A percentile compares a stretch with the other conserved stretches of the same genome.
Conservation (phyloP, 306 rosid genomes). For the Castanea sativa region DNA sequence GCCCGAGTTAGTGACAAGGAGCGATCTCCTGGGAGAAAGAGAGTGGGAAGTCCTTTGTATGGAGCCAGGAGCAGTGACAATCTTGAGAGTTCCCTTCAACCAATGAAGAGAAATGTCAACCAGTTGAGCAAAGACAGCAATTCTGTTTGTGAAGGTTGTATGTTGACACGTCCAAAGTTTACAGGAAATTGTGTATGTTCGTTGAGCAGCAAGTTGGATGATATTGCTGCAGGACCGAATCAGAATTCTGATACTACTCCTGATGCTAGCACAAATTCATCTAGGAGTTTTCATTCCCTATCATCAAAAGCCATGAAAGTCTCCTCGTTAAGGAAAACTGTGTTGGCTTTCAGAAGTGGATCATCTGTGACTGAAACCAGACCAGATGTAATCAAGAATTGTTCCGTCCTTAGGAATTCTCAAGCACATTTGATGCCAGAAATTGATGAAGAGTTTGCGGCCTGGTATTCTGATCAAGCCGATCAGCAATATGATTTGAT, state of each 20-base stretch:
- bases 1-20: conserved; percentile 25
- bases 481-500: conserved; percentile 29
- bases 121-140: conserved; percentile 24
- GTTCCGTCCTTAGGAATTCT: conserved; percentile 21
- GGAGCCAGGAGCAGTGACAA: conserved; percentile 21
- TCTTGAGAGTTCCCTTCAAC: conserved; percentile 20
- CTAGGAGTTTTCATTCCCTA: conserved; percentile 17
- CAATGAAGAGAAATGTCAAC: conserved; percentile 15
- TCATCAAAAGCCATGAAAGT: conserved; percentile 27
- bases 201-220: conserved; percentile 15
- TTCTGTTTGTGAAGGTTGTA: conserved; percentile 15
- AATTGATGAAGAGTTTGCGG: conserved; percentile 20
- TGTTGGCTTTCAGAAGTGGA: conserved; percentile 12
- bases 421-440: conserved; percentile 15
- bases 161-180: conserved; percentile 14
- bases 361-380: conserved; percentile 20
- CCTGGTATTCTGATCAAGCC: conserved; percentile 18
- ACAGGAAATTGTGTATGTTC: conserved; percentile 7
- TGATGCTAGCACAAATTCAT: conserved; percentile 15
- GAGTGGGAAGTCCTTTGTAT: conserved; percentile 29
- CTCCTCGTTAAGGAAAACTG: conserved; percentile 15
- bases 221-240: conserved; percentile 5
- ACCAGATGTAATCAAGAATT: conserved; percentile 7
- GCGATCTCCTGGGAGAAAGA: conserved; percentile 26
- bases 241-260: conserved; percentile 16